A percentile compares a stretch with the other conserved stretches of the same genome.
phyloP scores from a whole-genome alignment of 345 rosid species.

The Sonneratia alba region DNA sequence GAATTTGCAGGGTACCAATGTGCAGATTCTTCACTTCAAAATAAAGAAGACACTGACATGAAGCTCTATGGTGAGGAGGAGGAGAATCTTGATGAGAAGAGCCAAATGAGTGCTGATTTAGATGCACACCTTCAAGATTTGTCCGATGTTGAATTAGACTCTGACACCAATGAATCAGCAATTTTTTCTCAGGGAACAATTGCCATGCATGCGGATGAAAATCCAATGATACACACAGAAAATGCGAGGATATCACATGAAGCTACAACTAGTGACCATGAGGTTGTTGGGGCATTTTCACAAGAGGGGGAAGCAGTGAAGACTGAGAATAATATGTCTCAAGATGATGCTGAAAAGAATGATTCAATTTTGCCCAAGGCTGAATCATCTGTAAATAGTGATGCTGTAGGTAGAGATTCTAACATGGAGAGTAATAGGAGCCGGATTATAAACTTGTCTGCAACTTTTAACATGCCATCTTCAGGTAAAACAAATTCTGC shows the following conservation, averaged over 20 bases:
- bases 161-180: constrained; percentile 13
- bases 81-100: constrained; percentile 16
- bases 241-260: constrained; percentile 23
- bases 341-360: constrained; percentile 26
- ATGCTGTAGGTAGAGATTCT: constrained; percentile 31
- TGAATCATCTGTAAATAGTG: constrained; percentile 27
- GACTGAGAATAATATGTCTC: constrained; percentile 19
- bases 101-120: constrained; percentile 12
- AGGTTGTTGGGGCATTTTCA: constrained; percentile 17
- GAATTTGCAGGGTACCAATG: constrained; percentile 14
- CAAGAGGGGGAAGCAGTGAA: constrained; percentile 20
- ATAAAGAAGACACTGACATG: constrained; percentile 17
- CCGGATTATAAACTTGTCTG: constrained; percentile 51
- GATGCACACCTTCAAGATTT: constrained; percentile 22
- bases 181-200: constrained; percentile 15
- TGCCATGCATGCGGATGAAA: constrained; percentile 21
- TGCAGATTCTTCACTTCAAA: constrained; percentile 19
- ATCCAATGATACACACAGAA: constrained; percentile 18
- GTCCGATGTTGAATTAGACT: constrained; percentile 22
- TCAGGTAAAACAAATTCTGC: constrained; percentile 34
- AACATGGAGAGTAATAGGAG: constrained; percentile 39
- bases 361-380: constrained; percentile 27
- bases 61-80: constrained; percentile 24
- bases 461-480: constrained; percentile 33
- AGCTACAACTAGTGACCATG: constrained; percentile 4